A percentile compares a stretch with the other conserved stretches of the same genome.
These are phyloP conservation scores for Monosporascus sp. DNA, from an alignment of 2,329 filamentous ascomycete genomes.

Conservation along the genomic window DNA sequence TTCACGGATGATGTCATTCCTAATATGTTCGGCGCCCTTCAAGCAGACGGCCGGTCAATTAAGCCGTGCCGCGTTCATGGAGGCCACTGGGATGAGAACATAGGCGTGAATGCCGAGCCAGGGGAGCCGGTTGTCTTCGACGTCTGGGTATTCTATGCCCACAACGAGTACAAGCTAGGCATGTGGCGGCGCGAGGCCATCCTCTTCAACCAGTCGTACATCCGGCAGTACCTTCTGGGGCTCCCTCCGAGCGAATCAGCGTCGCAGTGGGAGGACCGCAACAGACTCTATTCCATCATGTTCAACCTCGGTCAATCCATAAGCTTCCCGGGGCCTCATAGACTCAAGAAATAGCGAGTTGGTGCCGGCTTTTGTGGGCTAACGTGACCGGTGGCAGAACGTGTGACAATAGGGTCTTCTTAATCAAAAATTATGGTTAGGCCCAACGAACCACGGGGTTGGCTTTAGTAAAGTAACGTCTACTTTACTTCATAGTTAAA, in stretches of 20 bases:
- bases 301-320: not conserved
- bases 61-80: conserved; percentile 27
- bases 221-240: not conserved
- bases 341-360: not conserved
- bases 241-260: too few relatives aligned
- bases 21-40: conserved; percentile 11
- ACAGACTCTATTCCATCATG: conserved; percentile 18
- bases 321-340: not conserved
- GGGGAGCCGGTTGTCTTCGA: conserved; percentile 28
- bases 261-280: conserved; percentile 23
- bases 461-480: too few relatives aligned
- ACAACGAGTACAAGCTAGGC: conserved; percentile 4
- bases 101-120: conserved; percentile 22
- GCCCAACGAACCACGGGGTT: not conserved
- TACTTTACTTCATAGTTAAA: too few relatives aligned
- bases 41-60: conserved; percentile 15
- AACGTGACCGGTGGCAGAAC: not conserved
- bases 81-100: conserved; percentile 34
- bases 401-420: not conserved
- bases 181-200: conserved; percentile 3
- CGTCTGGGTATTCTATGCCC: conserved; percentile 25
- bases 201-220: not conserved
- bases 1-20: conserved; percentile 22
- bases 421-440: not conserved
- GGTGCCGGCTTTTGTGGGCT: not conserved